Base-by-base conservation (phyloP, 148 eudicot species). In the Vaccinium macrocarpon region DNA sequence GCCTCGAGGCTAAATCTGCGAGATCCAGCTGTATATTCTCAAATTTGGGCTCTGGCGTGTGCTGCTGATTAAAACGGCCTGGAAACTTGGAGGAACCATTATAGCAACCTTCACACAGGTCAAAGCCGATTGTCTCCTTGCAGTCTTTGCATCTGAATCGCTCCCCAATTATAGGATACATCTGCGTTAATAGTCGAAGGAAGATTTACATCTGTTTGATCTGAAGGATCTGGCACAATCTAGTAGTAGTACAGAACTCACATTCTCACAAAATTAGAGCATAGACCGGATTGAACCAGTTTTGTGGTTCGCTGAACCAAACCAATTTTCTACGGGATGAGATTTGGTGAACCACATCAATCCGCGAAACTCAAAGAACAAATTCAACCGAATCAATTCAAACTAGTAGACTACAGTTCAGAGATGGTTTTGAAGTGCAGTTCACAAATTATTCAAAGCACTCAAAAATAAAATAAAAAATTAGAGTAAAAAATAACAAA, bases 31-130 rank as follows among this genome's bases (percentile, higher is more conserved):
- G 79, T 27, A 87, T 23, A 73, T 88, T 87, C 90, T 90, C 90
- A 85, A 92, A 82, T 80, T 56, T 74, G 90, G 92, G 97, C 7
- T 91, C 94, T 32, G 93, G 66, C 61, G 95, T 92, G 86, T 94
- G 97, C 86, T 90, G 92, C 89, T 94, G 97, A 83, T 92, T 94
- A 73, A 94, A 94, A 14, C 95, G 87, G 55, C 97, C 95, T 0
- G 95, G 94, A 59, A 93, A 89, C 83, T 91, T 91, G 78, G 92
- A 90, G 48, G 77, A 64, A n/a, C 89, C 87, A 48, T 86, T 88
- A 68, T 94, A 91, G 83, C 97, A 94, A 52, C 86, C 91, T 79
- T 81, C 92, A 81, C 97, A 94, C 13, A 94, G 91, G 89, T 94
- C 94, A 79, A 90, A 94, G 12, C 95, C 95, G 0, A 89, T 85